These are phyloP conservation scores for Mimosa pudica DNA, from an alignment of 306 rosid genomes.

Conservation along the genomic window DNA sequence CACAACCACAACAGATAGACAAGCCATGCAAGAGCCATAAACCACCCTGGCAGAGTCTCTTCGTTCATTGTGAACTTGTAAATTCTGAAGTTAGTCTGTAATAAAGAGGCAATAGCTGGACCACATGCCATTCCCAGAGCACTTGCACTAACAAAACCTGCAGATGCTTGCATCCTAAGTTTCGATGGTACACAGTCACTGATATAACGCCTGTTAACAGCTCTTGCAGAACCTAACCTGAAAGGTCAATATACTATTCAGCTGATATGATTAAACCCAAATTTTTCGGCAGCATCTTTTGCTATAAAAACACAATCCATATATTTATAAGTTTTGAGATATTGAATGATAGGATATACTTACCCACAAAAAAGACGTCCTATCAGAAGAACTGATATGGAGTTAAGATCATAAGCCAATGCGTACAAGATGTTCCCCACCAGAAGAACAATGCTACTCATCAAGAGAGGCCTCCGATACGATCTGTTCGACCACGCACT, in stretches of 20 bases:
- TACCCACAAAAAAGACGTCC: constrained; percentile 98
- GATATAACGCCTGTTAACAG: constrained; percentile 95
- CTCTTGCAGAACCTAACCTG: constrained; percentile 98
- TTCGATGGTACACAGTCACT: constrained; percentile 91
- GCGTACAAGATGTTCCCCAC: constrained; percentile 87
- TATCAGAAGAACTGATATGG: constrained; percentile 73
- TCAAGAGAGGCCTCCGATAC: constrained; percentile 79
- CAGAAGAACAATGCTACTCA: constrained; percentile 85
- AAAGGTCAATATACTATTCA: constrained; percentile 11
- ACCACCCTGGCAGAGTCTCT: constrained; percentile 93
- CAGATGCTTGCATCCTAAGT: constrained; percentile 94
- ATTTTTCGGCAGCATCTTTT: not conserved
- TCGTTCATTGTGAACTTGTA: constrained; percentile 83
- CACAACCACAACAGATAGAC: constrained; percentile 79
- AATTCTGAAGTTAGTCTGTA: constrained; percentile 74
- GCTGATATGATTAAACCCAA: not conserved
- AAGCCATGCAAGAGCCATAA: constrained; percentile 92
- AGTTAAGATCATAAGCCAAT: constrained; percentile 80
- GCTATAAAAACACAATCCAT: not conserved
- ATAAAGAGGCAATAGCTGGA: constrained; percentile 87
- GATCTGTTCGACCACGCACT: constrained; percentile 98
- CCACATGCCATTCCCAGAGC: constrained; percentile 99
- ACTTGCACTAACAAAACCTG: constrained; percentile 90
- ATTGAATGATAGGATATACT: constrained; percentile 35
- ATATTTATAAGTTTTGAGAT: not conserved